Evolutionary conservation across 441 rosid genomes (phyloP).

Genomic region (Melastoma candidum): DNA sequence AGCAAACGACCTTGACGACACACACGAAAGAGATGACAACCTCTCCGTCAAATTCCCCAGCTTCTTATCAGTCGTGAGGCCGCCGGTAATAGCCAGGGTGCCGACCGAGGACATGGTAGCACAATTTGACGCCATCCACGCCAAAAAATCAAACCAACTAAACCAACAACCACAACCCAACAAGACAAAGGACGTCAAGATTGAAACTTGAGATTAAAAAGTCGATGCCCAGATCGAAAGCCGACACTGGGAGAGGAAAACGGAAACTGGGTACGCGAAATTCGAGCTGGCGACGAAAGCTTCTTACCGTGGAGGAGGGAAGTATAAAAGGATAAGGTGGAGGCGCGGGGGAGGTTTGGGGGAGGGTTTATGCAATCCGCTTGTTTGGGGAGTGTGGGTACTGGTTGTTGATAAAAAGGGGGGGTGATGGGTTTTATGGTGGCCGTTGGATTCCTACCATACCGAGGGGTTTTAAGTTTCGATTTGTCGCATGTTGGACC

Average conservation of each 20-base stretch:
- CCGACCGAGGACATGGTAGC: constrained; percentile 59
- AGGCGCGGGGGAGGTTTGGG: no score
- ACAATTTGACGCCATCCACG: constrained; percentile 59
- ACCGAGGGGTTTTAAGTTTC: constrained; percentile 3
- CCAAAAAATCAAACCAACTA: not conserved
- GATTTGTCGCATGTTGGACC: constrained; percentile 20
- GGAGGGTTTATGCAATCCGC: no score
- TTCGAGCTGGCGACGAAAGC: no score
- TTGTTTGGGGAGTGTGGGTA: no score
- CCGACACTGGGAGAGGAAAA: no score
- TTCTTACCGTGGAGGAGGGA: no score
- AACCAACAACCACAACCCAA: not conserved
- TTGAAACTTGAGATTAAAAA: not conserved
- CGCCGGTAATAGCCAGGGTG: constrained; percentile 48
- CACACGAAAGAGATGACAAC: constrained; percentile 57
- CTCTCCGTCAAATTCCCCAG: constrained; percentile 41
- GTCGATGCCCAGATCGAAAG: no score
- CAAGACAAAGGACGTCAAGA: not conserved
- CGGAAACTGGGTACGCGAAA: no score
- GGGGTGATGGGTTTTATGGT: no score
- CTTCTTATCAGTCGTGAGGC: constrained; percentile 40
- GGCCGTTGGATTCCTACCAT: constrained; percentile 23
- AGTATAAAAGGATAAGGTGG: no score
- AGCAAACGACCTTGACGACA: constrained; percentile 44
- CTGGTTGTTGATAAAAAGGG: no score